These are phyloP conservation scores for Pseudozyma tsukubaensis DNA, from an alignment of 1,284 basidiomycete genomes.

Conservation along the genomic window DNA sequence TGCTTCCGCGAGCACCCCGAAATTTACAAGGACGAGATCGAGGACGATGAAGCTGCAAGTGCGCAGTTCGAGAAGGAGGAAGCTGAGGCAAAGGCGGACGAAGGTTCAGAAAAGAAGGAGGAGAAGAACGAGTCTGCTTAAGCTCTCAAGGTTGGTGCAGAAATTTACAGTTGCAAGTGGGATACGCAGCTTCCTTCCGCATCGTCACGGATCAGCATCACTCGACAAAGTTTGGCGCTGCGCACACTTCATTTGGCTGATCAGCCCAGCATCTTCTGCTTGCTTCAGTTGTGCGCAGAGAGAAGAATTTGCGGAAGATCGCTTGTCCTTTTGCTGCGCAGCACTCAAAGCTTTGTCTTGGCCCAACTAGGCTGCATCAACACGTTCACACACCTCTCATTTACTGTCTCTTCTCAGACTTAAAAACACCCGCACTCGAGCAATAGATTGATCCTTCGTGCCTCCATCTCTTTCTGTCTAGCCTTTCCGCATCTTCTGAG, in stretches of 20 bases:
- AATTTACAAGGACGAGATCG: conserved; percentile 82
- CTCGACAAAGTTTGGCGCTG: conserved; percentile 10
- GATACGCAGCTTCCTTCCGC: conserved; percentile 5
- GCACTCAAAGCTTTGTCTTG: not conserved
- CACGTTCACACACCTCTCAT: conserved; percentile 6
- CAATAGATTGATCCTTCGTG: not conserved
- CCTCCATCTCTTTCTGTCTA: not conserved
- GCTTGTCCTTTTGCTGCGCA: too few relatives aligned
- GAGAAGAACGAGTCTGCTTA: conserved; percentile 18
- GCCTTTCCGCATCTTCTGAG: not conserved
- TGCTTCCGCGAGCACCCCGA: conserved; percentile 98
- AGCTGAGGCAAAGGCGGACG: conserved; percentile 18
- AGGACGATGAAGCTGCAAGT: conserved; percentile 58
- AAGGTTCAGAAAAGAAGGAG: not conserved
- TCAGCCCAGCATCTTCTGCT: not conserved
- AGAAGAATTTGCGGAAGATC: too few relatives aligned
- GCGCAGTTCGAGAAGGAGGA: conserved; percentile 45
- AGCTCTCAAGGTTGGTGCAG: conserved; percentile 13
- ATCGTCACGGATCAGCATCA: conserved; percentile 35
- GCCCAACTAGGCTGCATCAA: not conserved
- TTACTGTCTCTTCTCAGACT: not conserved
- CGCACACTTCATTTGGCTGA: conserved; percentile 3
- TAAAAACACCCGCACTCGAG: not conserved
- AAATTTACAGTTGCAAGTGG: not conserved
- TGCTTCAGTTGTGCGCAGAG: not conserved